A percentile compares a stretch with the other conserved stretches of the same genome.
These are phyloP conservation scores for Psilocybe sp. DNA, from an alignment of 768 basidiomycete genomes.

Conservation along the genomic window DNA sequence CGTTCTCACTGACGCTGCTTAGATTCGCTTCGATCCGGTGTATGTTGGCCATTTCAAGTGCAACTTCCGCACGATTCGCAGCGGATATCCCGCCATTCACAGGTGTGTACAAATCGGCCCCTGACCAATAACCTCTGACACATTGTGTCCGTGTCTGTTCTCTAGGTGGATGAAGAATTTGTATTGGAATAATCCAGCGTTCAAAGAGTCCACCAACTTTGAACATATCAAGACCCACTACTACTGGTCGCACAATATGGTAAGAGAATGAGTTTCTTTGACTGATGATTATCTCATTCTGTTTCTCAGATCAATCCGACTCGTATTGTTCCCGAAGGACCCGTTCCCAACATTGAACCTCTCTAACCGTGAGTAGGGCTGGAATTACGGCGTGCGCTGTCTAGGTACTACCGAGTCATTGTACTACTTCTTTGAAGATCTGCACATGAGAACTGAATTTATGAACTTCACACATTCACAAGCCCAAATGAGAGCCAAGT, in stretches of 20 bases:
- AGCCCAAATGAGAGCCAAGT: too few relatives aligned
- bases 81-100: conserved; percentile 85
- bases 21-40: conserved; percentile 88
- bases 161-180: conserved; percentile 77
- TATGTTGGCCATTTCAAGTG: conserved; percentile 95
- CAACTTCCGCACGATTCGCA: conserved; percentile 81
- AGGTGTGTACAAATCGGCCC: conserved; percentile 29
- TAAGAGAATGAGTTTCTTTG: conserved; percentile 19
- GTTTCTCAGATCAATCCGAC: conserved; percentile 68
- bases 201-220: conserved; percentile 86
- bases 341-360: conserved; percentile 64
- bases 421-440: too few relatives aligned
- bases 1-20: background rate
- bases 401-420: background rate
- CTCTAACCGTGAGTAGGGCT: conserved; percentile 28
- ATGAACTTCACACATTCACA: too few relatives aligned
- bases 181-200: conserved; percentile 89
- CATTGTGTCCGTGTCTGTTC: background rate
- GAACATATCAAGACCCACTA: conserved; percentile 83
- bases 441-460: too few relatives aligned
- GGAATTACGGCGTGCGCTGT: background rate
- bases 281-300: background rate
- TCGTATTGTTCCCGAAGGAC: conserved; percentile 75
- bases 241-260: conserved; percentile 58
- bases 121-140: background rate